These are phyloP conservation scores for Moesziomyces antarcticus DNA, from an alignment of 1,284 basidiomycete species.

Conservation along the genomic window DNA sequence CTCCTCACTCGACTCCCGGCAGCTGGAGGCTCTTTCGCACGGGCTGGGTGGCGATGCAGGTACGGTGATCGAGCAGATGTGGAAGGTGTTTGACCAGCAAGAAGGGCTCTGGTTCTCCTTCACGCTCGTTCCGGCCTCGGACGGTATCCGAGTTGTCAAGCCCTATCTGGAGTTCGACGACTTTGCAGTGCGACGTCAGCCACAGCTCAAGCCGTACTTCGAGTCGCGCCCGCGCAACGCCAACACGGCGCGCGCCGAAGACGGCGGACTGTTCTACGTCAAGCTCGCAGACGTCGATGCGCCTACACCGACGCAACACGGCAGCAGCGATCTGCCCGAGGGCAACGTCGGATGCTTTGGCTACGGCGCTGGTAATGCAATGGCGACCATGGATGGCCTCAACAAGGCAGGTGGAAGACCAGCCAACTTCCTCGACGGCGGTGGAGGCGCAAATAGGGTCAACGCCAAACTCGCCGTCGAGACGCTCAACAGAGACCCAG, in stretches of 20 bases:
- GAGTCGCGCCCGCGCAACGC: slow-evolving; percentile 26
- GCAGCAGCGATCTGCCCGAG: slow-evolving; percentile 11
- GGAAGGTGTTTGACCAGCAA: slow-evolving; percentile 38
- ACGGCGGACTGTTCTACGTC: slow-evolving; percentile 54
- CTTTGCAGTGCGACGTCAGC: slow-evolving; percentile 47
- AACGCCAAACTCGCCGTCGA: slow-evolving; percentile 55
- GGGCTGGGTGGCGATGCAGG: slow-evolving; percentile 13
- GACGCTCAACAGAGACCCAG: slow-evolving; percentile 50
- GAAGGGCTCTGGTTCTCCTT: slow-evolving; percentile 57
- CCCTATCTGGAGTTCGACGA: slow-evolving; percentile 55
- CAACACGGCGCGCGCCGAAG: slow-evolving; percentile 45
- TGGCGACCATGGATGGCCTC: slow-evolving; percentile 60
- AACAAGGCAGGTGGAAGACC: slow-evolving; percentile 47
- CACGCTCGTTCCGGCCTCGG: slow-evolving; percentile 10
- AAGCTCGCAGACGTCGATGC: slow-evolving; percentile 39
- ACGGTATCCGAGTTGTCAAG: slow-evolving; percentile 1
- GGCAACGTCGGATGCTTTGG: slow-evolving; percentile 59
- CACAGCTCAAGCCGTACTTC: slow-evolving; percentile 34
- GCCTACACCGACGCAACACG: slow-evolving; percentile 11
- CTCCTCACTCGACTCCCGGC: not conserved
- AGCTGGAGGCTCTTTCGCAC: slow-evolving; percentile 17
- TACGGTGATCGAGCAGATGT: slow-evolving; percentile 19
- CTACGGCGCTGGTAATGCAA: slow-evolving; percentile 58
- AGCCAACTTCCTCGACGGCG: slow-evolving; percentile 59
- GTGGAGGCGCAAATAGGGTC: slow-evolving; percentile 49